Evolutionary conservation across 2,329 filamentous ascomycete species (phyloP), one percentile per base, ranked within the genome.

Genomic region (Neonectria punicea): DNA sequence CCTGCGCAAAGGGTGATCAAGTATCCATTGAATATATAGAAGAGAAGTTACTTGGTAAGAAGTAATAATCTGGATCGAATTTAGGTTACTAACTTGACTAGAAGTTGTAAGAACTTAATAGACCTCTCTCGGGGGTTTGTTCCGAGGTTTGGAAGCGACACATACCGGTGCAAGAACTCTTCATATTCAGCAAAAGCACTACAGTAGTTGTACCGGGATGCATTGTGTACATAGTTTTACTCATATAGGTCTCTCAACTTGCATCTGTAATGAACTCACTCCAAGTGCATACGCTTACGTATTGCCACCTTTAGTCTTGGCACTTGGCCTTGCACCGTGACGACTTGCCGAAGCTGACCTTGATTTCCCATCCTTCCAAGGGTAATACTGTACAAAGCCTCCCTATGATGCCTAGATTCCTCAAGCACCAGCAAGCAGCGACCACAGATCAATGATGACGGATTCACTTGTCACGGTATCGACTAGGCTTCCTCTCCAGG

Each of bases 321-420:
- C 39, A 13, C 46, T 49, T 22, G 22, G 20, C 20, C 46, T 30
- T 49, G 46, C 46, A 30, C 10, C 22, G 46, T 13, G 46, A 28
- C 20, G 46, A 49, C 46, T 49, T 47, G n/a, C 20, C n/a, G 28
- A 46, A 68, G 4, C 67, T 65, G 46, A 70, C 67, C 28, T 59
- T 41, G 43, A 70, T 61, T 10, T 66, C 47, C 32, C 41, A 67
- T 4, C 67, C 66, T 73, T 73, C 68, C 67, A 73, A 2, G 56
- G 61, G 44, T 67, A 73, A 43, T 71, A 73, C 39, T 74, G 71
- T 14, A 73, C 63, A 46, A 74, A 74, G 28, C 71, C 71, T 1
- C 44, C 44, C 43, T 69, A 60, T 8, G 18, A 30, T 11, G 16
- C 28, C 34, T 51, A 16, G 34, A 73, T 68, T 28, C 64, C 63